Evolutionary conservation across 2,329 filamentous ascomycete species (phyloP).

Genomic region (Hypoxylon sp.): DNA sequence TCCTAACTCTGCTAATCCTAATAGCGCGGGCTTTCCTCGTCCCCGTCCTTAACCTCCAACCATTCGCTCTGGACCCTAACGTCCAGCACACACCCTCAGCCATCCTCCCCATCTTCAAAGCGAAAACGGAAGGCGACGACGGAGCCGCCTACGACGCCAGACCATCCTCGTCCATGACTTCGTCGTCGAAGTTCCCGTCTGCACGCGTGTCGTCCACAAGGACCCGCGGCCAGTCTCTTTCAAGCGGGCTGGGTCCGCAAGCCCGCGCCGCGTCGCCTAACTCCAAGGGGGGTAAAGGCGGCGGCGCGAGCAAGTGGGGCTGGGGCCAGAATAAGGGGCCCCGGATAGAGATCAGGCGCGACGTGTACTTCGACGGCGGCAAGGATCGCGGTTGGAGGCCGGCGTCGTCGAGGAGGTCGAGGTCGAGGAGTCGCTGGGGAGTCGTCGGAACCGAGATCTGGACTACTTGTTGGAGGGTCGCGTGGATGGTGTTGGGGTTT

Average conservation of each 20-base stretch:
- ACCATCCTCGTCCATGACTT: conserved; percentile 54
- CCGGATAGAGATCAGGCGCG: conserved; percentile 65
- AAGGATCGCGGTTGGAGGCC: conserved; percentile 52
- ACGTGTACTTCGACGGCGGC: conserved; percentile 61
- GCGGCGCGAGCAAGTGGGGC: conserved; percentile 58
- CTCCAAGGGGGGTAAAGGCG: conserved; percentile 31
- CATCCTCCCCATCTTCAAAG: conserved; percentile 67
- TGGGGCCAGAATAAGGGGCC: conserved; percentile 63
- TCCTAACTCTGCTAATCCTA: conserved; percentile 66
- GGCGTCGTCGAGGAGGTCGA: conserved; percentile 47
- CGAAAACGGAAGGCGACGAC: conserved; percentile 66
- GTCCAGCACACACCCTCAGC: conserved; percentile 49
- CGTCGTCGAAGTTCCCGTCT: conserved; percentile 56
- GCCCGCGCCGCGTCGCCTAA: conserved; percentile 49
- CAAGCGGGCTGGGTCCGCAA: conserved; percentile 40
- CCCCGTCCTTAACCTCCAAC: conserved; percentile 67
- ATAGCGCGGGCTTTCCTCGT: conserved; percentile 70
- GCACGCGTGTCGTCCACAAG: conserved; percentile 51
- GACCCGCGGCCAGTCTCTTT: conserved; percentile 50
- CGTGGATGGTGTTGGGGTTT: conserved; percentile 73
- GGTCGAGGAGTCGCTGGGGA: conserved; percentile 57
- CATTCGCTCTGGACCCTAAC: conserved; percentile 66
- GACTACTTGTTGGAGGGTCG: conserved; percentile 73
- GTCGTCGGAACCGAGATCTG: conserved; percentile 73
- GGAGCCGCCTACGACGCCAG: conserved; percentile 50